Conservation (phyloP, 1,139 yeast genomes). For the Pichia inconspicua region DNA sequence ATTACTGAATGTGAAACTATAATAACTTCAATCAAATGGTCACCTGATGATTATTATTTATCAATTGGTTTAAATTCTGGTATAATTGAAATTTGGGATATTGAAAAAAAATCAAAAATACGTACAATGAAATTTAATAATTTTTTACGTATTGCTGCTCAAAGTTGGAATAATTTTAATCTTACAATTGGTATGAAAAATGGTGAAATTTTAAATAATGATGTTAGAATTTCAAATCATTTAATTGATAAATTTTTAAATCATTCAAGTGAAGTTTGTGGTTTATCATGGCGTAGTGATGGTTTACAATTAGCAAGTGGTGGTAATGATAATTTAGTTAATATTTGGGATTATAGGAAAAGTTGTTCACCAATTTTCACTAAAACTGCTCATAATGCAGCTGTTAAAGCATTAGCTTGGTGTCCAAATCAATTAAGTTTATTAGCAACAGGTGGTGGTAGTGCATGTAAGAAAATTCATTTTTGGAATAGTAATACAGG, state of each 20-base stretch:
- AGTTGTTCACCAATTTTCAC: conserved; percentile 63
- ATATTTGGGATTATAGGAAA: conserved; percentile 87
- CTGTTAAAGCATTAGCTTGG: conserved; percentile 94
- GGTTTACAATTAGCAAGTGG: conserved; percentile 87
- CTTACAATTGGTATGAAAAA: conserved; percentile 77
- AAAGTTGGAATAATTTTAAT: conserved; percentile 78
- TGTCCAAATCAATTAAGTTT: conserved; percentile 80
- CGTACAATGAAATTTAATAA: conserved; percentile 65
- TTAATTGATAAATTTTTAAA: conserved; percentile 49
- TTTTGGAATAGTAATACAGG: conserved; percentile 97
- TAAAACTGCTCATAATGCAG: conserved; percentile 81
- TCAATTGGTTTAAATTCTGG: conserved; percentile 86
- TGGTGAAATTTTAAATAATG: conserved; percentile 83
- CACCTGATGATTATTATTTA: conserved; percentile 82
- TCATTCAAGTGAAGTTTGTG: conserved; percentile 90
- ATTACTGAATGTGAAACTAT: conserved; percentile 52
- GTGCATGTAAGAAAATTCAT: conserved; percentile 81
- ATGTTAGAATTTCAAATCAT: conserved; percentile 83
- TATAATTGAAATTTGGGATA: conserved; percentile 87
- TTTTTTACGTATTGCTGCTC: conserved; percentile 72
- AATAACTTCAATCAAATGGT: conserved; percentile 82
- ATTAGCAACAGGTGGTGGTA: conserved; percentile 95
- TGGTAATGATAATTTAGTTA: conserved; percentile 89
- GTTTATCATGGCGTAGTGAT: conserved; percentile 77
- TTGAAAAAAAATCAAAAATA: conserved; percentile 63